phyloP scores from a whole-genome alignment of 1,284 basidiomycete species.

The Ganoderma meredithae region DNA sequence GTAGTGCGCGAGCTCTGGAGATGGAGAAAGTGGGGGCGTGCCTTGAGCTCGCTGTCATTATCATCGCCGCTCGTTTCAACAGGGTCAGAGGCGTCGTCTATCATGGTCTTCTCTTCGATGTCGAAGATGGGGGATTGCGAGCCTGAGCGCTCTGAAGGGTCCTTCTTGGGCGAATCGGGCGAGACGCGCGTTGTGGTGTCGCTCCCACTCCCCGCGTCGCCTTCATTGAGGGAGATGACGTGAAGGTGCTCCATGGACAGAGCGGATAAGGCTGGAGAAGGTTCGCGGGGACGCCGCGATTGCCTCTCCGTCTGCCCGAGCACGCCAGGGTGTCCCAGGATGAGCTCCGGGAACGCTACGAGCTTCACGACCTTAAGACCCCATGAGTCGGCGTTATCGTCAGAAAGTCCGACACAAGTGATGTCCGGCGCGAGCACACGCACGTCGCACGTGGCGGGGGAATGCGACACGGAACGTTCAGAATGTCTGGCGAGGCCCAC shows the following conservation, averaged over 20 bases:
- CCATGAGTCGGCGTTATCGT: conserved; percentile 73
- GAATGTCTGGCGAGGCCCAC: conserved; percentile 21
- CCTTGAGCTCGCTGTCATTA: conserved; percentile 11
- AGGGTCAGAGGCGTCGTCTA: conserved; percentile 21
- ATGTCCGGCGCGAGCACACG: conserved; percentile 43
- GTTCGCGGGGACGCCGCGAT: conserved; percentile 12
- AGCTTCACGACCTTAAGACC: conserved; percentile 77
- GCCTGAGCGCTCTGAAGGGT: conserved; percentile 25
- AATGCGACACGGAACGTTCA: conserved; percentile 38
- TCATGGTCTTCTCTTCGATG: conserved; percentile 15
- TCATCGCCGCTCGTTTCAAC: conserved; percentile 33
- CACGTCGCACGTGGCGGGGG: conserved; percentile 41
- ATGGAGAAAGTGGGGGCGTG: conserved; percentile 24
- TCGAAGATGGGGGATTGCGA: conserved; percentile 32
- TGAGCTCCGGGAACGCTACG: conserved; percentile 75
- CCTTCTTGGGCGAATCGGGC: conserved; percentile 38
- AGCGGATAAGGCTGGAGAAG: conserved; percentile 15
- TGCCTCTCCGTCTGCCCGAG: conserved; percentile 11
- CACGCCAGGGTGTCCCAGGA: conserved; percentile 42
- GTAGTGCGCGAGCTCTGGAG: conserved; percentile 19
- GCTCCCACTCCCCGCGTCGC: conserved; percentile 37
- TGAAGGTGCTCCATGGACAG: conserved; percentile 25
- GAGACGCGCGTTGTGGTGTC: conserved; percentile 40
- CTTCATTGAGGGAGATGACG: conserved; percentile 25
- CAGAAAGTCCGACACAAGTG: conserved; percentile 50